Conservation (phyloP, 129 eudicot genomes). For the Tanacetum coccineum region DNA sequence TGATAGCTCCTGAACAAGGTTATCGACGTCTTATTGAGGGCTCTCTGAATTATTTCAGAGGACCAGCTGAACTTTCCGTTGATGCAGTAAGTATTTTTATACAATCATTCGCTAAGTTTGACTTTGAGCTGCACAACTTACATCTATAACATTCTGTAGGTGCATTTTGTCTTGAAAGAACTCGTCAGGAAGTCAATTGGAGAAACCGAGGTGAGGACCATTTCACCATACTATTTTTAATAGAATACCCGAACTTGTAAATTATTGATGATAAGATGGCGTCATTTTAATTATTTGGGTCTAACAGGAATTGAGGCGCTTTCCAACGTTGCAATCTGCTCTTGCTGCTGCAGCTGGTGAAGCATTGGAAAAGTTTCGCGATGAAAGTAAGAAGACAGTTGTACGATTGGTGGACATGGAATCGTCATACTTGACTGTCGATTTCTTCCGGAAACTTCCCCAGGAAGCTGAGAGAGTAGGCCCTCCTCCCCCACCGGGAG, state of each 20-base stretch:
- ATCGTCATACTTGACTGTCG: constrained; percentile 53
- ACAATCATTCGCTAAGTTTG: neutral
- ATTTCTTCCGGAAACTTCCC: constrained; percentile 63
- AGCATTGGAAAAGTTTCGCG: constrained; percentile 60
- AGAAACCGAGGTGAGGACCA: constrained; percentile 57
- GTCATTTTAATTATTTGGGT: neutral
- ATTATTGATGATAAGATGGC: neutral
- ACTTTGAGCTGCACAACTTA: constrained; percentile 7
- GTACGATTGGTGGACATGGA: constrained; percentile 67
- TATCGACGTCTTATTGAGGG: constrained; percentile 62
- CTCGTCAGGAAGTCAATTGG: constrained; percentile 62
- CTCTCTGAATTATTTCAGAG: constrained; percentile 49
- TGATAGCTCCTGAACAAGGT: constrained; percentile 73
- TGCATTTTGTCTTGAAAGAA: constrained; percentile 60
- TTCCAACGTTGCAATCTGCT: constrained; percentile 54
- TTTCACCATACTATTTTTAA: neutral
- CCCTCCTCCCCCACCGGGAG: constrained; percentile 30
- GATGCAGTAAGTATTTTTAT: constrained; percentile 49
- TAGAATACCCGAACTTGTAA: neutral
- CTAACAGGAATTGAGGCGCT: constrained; percentile 57
- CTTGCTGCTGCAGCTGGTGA: constrained; percentile 51
- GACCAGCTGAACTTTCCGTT: constrained; percentile 71
- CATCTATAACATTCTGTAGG: constrained; percentile 27
- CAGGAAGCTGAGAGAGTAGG: constrained; percentile 50
- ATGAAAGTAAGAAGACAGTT: constrained; percentile 63